Percentiles rank a stretch among this genome's conserved stretches.
Evolutionary conservation across 164 flowering plant genomes (phyloP).

Genomic region (Stephania japonica): DNA sequence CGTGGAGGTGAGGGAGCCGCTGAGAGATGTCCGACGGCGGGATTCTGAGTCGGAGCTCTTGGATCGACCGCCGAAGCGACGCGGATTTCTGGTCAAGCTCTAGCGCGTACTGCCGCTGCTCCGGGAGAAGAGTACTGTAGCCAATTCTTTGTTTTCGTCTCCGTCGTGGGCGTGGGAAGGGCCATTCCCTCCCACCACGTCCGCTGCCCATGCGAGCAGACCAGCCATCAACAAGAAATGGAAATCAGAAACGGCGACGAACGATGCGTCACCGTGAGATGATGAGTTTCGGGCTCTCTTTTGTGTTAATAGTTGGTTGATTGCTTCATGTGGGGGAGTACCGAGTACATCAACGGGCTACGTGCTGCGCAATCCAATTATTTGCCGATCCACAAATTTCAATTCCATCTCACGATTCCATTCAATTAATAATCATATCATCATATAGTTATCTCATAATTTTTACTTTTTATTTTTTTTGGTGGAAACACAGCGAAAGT

Average conservation of each 20-base stretch:
- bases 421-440: too few relatives aligned
- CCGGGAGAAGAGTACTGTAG: constrained; percentile 46
- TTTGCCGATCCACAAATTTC: too few relatives aligned
- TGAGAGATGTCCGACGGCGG: constrained; percentile 85
- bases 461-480: too few relatives aligned
- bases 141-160: constrained; percentile 11
- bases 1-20: constrained; percentile 90
- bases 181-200: constrained; percentile 60
- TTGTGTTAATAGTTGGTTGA: too few relatives aligned
- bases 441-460: too few relatives aligned
- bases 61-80: constrained; percentile 65
- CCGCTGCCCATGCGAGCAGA: constrained; percentile 97
- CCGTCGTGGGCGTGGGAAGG: constrained; percentile 31
- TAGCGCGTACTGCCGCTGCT: constrained; percentile 50
- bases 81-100: constrained; percentile 55
- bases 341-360: too few relatives aligned
- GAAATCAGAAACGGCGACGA: neutral
- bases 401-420: too few relatives aligned
- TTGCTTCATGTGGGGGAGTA: too few relatives aligned
- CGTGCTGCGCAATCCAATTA: too few relatives aligned
- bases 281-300: too few relatives aligned
- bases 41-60: constrained; percentile 72
- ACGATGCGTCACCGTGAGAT: neutral
- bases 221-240: constrained; percentile 87
- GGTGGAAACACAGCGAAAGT: too few relatives aligned